Evolutionary conservation across 176 grass and related monocot species (phyloP).

Genomic region (Musa beccarii): DNA sequence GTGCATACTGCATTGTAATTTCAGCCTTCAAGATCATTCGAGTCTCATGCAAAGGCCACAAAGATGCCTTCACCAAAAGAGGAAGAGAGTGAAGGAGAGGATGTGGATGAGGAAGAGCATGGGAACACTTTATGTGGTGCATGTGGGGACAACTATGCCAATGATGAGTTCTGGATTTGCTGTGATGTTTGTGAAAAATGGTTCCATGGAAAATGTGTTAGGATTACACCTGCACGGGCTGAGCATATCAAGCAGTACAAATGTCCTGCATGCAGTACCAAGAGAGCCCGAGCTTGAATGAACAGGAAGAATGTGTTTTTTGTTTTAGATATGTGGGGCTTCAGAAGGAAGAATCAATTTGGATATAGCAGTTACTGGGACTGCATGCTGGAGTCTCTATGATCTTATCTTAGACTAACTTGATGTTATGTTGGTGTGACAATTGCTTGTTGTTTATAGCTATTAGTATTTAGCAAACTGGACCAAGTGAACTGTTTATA

Average conservation of each 20-base stretch:
- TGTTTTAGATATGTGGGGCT: no score
- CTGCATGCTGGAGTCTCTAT: no score
- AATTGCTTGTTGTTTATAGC: no score
- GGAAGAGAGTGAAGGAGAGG: neutral
- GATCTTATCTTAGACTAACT: no score
- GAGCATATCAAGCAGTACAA: constrained; percentile 13
- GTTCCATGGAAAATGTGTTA: constrained; percentile 8
- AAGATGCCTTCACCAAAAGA: neutral
- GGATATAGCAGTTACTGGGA: no score
- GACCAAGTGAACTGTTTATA: no score
- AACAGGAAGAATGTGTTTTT: no score
- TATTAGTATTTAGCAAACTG: no score
- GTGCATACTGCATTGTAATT: neutral
- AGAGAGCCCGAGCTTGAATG: neutral
- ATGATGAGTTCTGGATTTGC: constrained; percentile 12
- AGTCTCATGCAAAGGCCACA: neutral
- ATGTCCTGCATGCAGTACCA: constrained; percentile 4
- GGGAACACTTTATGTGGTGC: constrained; percentile 6
- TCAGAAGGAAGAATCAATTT: no score
- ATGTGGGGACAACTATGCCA: neutral
- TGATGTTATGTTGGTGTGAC: no score
- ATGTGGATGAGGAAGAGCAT: neutral
- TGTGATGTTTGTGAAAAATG: constrained; percentile 7
- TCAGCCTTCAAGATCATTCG: neutral
- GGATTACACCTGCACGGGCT: constrained; percentile 3